phyloP scores from a whole-genome alignment of 2,329 filamentous ascomycete species.

The Ceratocystis papillata region DNA sequence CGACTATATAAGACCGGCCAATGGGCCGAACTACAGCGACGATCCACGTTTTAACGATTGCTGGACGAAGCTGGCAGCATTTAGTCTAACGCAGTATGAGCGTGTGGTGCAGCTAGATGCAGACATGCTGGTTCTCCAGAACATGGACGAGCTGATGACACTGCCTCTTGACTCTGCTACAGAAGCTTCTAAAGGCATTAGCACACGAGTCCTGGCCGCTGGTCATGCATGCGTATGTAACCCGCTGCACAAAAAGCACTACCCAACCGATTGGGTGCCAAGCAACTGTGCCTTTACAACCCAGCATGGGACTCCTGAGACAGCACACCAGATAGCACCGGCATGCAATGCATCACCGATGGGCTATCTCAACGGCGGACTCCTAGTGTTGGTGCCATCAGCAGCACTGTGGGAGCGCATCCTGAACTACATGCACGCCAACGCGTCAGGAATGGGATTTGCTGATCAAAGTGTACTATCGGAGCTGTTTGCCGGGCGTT shows the following conservation, averaged over 20 bases:
- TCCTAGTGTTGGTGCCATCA: constrained; percentile 48
- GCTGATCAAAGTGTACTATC: constrained; percentile 50
- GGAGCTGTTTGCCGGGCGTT: constrained; percentile 44
- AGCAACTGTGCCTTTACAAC: constrained; percentile 48
- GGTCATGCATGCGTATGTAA: constrained; percentile 81
- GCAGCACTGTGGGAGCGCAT: constrained; percentile 41
- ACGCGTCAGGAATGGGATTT: constrained; percentile 43
- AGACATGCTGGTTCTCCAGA: constrained; percentile 72
- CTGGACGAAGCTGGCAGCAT: constrained; percentile 78
- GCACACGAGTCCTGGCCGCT: constrained; percentile 60
- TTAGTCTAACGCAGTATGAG: constrained; percentile 63
- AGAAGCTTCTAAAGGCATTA: background rate
- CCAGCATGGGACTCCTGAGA: constrained; percentile 39
- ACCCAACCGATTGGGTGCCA: constrained; percentile 58
- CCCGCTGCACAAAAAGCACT: constrained; percentile 65
- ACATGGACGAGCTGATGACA: constrained; percentile 93
- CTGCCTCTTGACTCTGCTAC: constrained; percentile 51
- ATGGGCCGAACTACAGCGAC: constrained; percentile 56
- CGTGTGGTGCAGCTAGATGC: constrained; percentile 76
- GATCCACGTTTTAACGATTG: constrained; percentile 82
- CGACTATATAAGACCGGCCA: constrained; percentile 58
- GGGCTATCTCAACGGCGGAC: constrained; percentile 42
- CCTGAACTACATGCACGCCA: constrained; percentile 39
- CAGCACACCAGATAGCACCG: constrained; percentile 38
- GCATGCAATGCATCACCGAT: constrained; percentile 39